Percentiles rank a stretch among this genome's conserved stretches.
phyloP scores from a whole-genome alignment of 495 filamentous ascomycete species.

The Entonaema liquescens region DNA sequence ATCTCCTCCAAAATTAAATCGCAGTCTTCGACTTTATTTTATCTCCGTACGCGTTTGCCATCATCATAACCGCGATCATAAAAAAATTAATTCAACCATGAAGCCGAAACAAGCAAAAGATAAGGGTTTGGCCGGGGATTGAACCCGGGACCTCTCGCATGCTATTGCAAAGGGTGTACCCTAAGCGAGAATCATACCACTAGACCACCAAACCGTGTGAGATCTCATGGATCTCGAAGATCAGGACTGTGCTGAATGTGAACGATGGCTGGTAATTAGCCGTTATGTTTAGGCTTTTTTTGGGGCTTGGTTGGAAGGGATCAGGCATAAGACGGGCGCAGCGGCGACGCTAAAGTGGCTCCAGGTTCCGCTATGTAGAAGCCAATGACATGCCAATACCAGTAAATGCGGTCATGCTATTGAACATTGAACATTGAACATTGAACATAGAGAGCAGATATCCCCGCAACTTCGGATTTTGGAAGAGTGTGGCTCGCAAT shows the following conservation, averaged over 20 bases:
- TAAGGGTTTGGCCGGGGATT: constrained; percentile 41
- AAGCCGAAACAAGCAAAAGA: no score
- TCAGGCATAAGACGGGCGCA: background rate
- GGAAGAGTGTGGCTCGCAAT: background rate
- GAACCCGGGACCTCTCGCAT: constrained; percentile 44
- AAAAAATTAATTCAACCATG: no score
- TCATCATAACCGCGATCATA: background rate
- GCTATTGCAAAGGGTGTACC: constrained; percentile 29
- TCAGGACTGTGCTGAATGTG: background rate
- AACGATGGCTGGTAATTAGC: background rate
- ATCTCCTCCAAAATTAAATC: no score
- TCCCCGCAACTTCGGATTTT: background rate
- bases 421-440: background rate
- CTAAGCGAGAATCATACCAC: constrained; percentile 46
- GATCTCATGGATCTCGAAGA: background rate
- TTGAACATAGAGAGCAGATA: background rate
- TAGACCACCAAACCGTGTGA: constrained; percentile 39
- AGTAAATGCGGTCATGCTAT: background rate
- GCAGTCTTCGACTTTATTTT: no score
- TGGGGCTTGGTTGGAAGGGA: background rate
- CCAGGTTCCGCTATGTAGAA: background rate
- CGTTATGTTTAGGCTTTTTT: background rate
- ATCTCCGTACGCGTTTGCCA: no score
- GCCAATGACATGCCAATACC: background rate
- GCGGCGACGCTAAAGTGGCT: constrained; percentile 2